A percentile compares a stretch with the other conserved stretches of the same genome.
Conservation (phyloP, 2,329 filamentous ascomycete genomes). For the Phoma herbarum region DNA sequence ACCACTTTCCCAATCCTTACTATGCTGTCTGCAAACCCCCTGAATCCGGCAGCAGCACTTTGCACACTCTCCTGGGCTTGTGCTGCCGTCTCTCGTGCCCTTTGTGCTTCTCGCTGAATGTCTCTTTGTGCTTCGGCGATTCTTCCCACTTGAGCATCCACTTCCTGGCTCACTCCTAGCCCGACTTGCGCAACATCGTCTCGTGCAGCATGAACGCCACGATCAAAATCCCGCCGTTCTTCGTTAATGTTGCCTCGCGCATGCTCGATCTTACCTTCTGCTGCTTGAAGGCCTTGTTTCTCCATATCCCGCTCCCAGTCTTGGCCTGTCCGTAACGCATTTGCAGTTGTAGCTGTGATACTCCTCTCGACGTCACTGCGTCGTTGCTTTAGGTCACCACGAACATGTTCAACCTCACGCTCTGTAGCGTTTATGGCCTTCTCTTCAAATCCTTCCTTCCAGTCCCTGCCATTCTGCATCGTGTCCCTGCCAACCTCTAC, state of each 20-base stretch:
- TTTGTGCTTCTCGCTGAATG: slow-evolving; percentile 18
- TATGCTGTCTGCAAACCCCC: slow-evolving; percentile 24
- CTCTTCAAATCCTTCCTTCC: slow-evolving; percentile 24
- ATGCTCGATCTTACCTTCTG: slow-evolving; percentile 21
- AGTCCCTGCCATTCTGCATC: slow-evolving; percentile 16
- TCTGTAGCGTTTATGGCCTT: neutral
- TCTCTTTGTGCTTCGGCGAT: slow-evolving; percentile 19
- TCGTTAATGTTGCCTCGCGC: slow-evolving; percentile 11
- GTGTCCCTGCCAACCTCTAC: slow-evolving; percentile 16
- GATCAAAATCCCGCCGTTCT: slow-evolving; percentile 14
- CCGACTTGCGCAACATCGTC: slow-evolving; percentile 15
- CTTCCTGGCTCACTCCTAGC: slow-evolving; percentile 14
- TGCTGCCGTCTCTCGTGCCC: slow-evolving; percentile 12
- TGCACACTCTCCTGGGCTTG: slow-evolving; percentile 20
- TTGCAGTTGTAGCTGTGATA: slow-evolving; percentile 1
- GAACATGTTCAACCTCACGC: slow-evolving; percentile 6
- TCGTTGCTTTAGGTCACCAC: slow-evolving; percentile 1
- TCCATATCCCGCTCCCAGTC: slow-evolving; percentile 23
- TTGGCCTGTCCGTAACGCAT: slow-evolving; percentile 1
- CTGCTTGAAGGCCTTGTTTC: slow-evolving; percentile 15
- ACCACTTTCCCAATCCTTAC: slow-evolving; percentile 23
- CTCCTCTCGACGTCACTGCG: slow-evolving; percentile 8
- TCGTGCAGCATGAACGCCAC: slow-evolving; percentile 14
- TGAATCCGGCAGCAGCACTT: slow-evolving; percentile 14
- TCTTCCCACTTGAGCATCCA: slow-evolving; percentile 8